Percentiles rank a stretch among this genome's conserved stretches.
Evolutionary conservation across 2,329 filamentous ascomycete species (phyloP).

Genomic region (Volutella citrinella): DNA sequence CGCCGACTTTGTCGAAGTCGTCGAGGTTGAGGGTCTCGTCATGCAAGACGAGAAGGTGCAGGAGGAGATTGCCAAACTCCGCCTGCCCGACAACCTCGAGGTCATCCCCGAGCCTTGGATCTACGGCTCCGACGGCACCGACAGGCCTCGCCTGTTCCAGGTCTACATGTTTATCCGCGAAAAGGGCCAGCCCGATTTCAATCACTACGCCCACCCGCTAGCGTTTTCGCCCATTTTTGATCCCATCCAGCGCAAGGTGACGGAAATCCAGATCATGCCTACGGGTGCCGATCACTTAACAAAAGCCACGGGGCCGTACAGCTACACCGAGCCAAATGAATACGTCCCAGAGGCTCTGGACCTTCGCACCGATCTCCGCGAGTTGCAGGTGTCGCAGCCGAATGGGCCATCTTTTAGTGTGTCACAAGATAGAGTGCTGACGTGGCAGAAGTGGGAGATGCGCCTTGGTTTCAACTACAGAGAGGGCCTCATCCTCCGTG

Average conservation of each 20-base stretch:
- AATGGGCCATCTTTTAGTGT: slow-evolving; percentile 7
- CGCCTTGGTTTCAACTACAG: slow-evolving; percentile 10
- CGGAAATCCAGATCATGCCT: slow-evolving; percentile 1
- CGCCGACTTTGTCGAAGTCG: slow-evolving; percentile 6
- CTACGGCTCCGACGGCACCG: slow-evolving; percentile 8
- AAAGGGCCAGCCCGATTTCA: slow-evolving; percentile 8
- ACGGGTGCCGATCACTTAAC: slow-evolving; percentile 1
- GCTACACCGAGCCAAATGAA: slow-evolving; percentile 2
- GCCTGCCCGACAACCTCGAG: slow-evolving; percentile 4
- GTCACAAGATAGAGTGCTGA: slow-evolving; percentile 7
- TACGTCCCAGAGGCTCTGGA: slow-evolving; percentile 4
- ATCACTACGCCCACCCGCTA: slow-evolving; percentile 8
- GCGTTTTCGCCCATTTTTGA: slow-evolving; percentile 8
- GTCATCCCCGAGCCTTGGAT: slow-evolving; percentile 10
- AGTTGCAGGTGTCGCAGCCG: slow-evolving; percentile 5
- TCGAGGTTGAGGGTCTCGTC: slow-evolving; percentile 7
- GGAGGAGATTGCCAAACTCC: slow-evolving; percentile 6
- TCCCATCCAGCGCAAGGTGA: background rate
- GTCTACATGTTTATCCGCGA: slow-evolving; percentile 11
- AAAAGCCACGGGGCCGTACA: background rate
- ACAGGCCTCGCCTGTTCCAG: slow-evolving; percentile 5
- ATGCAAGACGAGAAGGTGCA: slow-evolving; percentile 5
- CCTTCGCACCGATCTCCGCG: slow-evolving; percentile 3
- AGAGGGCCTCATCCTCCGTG: slow-evolving; percentile 7
- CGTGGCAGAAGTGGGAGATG: slow-evolving; percentile 12